Base-by-base conservation (phyloP, 805 yeast species). In the Kodamaea sagamina region DNA sequence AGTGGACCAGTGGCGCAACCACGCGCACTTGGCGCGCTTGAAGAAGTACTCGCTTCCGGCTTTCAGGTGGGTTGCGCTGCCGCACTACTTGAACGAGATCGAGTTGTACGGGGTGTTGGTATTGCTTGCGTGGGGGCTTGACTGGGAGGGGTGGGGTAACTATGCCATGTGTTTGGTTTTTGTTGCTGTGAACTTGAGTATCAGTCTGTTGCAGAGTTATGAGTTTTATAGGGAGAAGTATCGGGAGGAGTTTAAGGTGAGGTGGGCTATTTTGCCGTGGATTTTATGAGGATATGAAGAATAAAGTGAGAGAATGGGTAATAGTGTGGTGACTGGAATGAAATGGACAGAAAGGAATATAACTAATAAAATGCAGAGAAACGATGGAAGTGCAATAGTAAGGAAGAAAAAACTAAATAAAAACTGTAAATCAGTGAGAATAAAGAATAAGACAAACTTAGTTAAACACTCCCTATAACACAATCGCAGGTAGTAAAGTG, bases 81-180 rank as follows among this genome's bases (percentile, higher is more conserved):
- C 92, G 0, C 95, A 86, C 59, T 86, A 85, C 52, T 63, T 81
- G 13, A 84, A 83, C 57, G 95, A 86, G 55, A 64, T 82, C 5
- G 19, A 74, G 26, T 72, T 86, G 2, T 86, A 86, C 51, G 36
- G 65, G 0, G 54, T 74, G 1, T 51, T 69, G n/a, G 49, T 58
- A 4, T 37, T 55, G 10, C 32, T 32, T 18, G 35, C 37, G 13
- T 18, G 25, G 31, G 32, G 36, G 18, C 11, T 22, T 9, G 25
- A 19, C 15, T 6, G 10, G 25, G 49, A 10, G 51, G 59, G 47
- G 6, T 55, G 53, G 34, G 13, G 50, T 9, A 57, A 59, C 35
- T 58, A 55, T 40, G 13, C 55, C 3, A 52, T 51, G 22, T 61
- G 54, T 42, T 66, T 41, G 52, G 44, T 43, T 1, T 62, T 52